phyloP scores from a whole-genome alignment of 2,329 filamentous ascomycete species.

The Aureobasidium pullulans region DNA sequence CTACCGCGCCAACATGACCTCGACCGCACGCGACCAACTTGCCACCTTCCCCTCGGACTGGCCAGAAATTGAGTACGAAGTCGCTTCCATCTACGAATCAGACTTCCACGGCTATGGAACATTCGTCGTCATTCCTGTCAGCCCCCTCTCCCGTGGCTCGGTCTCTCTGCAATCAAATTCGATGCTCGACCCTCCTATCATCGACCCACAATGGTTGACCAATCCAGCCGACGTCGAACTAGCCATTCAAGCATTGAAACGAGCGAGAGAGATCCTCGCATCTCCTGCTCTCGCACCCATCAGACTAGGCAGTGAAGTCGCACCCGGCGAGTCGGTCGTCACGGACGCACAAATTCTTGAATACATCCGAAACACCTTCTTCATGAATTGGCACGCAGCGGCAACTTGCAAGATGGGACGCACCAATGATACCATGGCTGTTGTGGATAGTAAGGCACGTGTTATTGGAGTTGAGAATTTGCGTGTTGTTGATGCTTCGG shows the following conservation, averaged over 20 bases:
- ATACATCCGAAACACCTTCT: slow-evolving; percentile 17
- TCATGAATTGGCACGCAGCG: slow-evolving; percentile 30
- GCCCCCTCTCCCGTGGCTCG: background rate
- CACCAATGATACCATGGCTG: slow-evolving; percentile 9
- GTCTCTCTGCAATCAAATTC: slow-evolving; percentile 23
- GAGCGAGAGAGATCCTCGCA: slow-evolving; percentile 25
- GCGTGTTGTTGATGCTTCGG: slow-evolving; percentile 25
- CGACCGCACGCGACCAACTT: no score
- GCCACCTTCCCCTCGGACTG: no score
- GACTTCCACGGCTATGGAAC: slow-evolving; percentile 28
- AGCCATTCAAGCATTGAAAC: slow-evolving; percentile 26
- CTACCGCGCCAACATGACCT: no score
- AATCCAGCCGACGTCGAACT: slow-evolving; percentile 26
- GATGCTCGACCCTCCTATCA: slow-evolving; percentile 23
- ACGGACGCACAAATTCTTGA: slow-evolving; percentile 25
- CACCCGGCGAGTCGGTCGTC: slow-evolving; percentile 21
- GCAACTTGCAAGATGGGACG: slow-evolving; percentile 31
- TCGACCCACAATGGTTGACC: slow-evolving; percentile 32
- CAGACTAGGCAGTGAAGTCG: slow-evolving; percentile 22
- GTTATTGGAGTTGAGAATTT: slow-evolving; percentile 21
- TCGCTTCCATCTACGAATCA: slow-evolving; percentile 17
- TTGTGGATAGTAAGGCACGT: slow-evolving; percentile 20
- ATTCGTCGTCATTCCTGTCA: slow-evolving; percentile 19
- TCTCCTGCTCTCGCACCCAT: slow-evolving; percentile 21
- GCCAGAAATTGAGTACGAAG: background rate